A percentile compares a stretch with the other conserved stretches of the same genome.
These are phyloP conservation scores for Suillus hirtellus DNA, from an alignment of 768 basidiomycete genomes.

Conservation along the genomic window DNA sequence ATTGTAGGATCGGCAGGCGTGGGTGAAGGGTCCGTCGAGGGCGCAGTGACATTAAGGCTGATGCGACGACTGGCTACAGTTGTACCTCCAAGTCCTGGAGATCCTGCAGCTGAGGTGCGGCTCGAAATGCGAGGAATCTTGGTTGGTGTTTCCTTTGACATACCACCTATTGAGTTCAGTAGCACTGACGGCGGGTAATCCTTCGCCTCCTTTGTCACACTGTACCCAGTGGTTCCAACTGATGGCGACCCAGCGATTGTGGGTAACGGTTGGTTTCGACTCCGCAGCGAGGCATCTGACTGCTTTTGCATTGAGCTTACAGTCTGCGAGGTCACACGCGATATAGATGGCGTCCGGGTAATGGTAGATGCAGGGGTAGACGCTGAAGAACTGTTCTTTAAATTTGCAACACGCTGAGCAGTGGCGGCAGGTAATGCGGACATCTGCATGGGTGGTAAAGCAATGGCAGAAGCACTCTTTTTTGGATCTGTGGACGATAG, in stretches of 20 bases:
- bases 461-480: constrained; percentile 67
- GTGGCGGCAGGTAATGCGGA: constrained; percentile 79
- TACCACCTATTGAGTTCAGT: constrained; percentile 49
- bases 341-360: constrained; percentile 46
- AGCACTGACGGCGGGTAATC: constrained; percentile 57
- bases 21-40: constrained; percentile 69
- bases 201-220: constrained; percentile 53
- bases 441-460: constrained; percentile 90
- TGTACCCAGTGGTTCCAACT: constrained; percentile 62
- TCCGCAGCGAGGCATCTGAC: constrained; percentile 78
- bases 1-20: constrained; percentile 44
- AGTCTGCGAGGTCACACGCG: constrained; percentile 77
- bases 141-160: constrained; percentile 84
- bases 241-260: constrained; percentile 95
- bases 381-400: constrained; percentile 56
- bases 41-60: constrained; percentile 59
- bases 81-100: constrained; percentile 67
- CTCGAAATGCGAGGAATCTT: constrained; percentile 94
- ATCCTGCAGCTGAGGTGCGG: constrained; percentile 70
- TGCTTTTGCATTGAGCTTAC: constrained; percentile 86
- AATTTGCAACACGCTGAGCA: constrained; percentile 80
- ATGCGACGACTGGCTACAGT: constrained; percentile 58
- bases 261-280: constrained; percentile 67
- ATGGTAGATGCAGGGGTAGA: constrained; percentile 44
- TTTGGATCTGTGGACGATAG: constrained; percentile 80